phyloP scores from a whole-genome alignment of 495 filamentous ascomycete genomes.

The Penicillium maclennaniae region DNA sequence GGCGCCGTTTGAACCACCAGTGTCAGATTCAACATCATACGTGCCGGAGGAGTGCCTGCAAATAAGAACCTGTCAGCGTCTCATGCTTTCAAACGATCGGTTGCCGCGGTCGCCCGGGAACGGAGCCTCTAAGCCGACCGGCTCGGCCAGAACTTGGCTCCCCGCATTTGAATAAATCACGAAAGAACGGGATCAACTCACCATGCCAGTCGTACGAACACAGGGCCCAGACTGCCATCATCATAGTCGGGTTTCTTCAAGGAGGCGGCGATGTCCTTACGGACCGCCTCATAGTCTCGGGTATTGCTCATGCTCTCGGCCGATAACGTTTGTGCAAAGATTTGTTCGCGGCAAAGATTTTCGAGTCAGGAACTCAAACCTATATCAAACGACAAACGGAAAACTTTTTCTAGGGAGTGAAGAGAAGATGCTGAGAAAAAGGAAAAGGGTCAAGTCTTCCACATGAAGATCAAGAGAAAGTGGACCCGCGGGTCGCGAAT shows the following conservation, averaged over 20 bases:
- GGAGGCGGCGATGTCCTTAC: constrained; percentile 50
- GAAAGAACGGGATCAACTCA: constrained; percentile 21
- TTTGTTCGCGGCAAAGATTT: background rate
- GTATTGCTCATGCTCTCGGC: constrained; percentile 38
- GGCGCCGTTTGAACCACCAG: constrained; percentile 60
- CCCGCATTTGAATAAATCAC: constrained; percentile 1
- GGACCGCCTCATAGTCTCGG: constrained; percentile 50
- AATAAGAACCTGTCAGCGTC: background rate
- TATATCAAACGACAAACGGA: background rate
- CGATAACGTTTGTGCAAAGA: constrained; percentile 28
- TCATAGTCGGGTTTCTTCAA: constrained; percentile 59
- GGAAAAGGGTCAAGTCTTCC: constrained; percentile 21
- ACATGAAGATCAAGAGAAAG: constrained; percentile 31
- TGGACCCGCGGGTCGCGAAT: constrained; percentile 36
- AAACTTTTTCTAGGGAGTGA: background rate
- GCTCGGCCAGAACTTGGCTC: background rate
- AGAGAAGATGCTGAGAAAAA: constrained; percentile 5
- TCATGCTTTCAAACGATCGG: background rate
- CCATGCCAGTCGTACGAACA: constrained; percentile 61
- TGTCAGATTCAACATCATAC: constrained; percentile 54
- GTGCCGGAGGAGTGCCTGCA: constrained; percentile 57
- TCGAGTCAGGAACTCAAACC: background rate
- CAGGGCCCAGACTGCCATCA: constrained; percentile 58
- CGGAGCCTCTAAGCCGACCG: constrained; percentile 5
- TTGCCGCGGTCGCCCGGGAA: constrained; percentile 4